Percentiles rank a stretch among this genome's conserved stretches.
These are phyloP conservation scores for Magnusiomyces tetraspermus DNA, from an alignment of 1,139 yeast species.

Conservation along the genomic window DNA sequence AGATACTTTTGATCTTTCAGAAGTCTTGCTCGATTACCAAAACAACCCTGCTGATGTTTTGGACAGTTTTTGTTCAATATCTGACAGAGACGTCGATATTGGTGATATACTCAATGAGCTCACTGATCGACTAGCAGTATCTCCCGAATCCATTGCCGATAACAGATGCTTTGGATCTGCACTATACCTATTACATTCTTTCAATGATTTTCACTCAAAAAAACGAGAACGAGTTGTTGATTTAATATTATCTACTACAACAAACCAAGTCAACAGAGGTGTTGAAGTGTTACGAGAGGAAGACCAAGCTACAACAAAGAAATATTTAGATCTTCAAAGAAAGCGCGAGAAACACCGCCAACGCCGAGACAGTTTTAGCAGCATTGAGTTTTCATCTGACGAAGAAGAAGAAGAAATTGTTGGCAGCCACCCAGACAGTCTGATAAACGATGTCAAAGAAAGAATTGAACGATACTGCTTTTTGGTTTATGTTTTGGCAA, in stretches of 20 bases:
- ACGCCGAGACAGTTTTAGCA: background rate
- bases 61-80: slow-evolving; percentile 7
- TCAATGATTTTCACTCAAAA: slow-evolving; percentile 14
- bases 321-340: no score
- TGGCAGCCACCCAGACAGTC: background rate
- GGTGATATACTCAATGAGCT: slow-evolving; percentile 24
- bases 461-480: background rate
- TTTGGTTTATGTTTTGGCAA: background rate
- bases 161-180: slow-evolving; percentile 51
- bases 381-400: background rate
- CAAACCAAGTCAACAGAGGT: background rate
- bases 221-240: slow-evolving; percentile 31
- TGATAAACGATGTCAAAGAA: background rate
- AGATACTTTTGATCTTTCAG: slow-evolving; percentile 11
- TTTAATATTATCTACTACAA: slow-evolving; percentile 41
- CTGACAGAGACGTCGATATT: slow-evolving; percentile 6
- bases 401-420: background rate
- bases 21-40: slow-evolving; percentile 13
- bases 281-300: slow-evolving; percentile 37
- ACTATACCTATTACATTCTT: slow-evolving; percentile 25
- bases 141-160: slow-evolving; percentile 54
- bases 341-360: background rate
- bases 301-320: slow-evolving; percentile 30
- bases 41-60: slow-evolving; percentile 14
- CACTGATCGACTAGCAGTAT: slow-evolving; percentile 53